A percentile compares a stretch with the other conserved stretches of the same genome.
Conservation (phyloP, 768 basidiomycete species). For the Zangia roseola region DNA sequence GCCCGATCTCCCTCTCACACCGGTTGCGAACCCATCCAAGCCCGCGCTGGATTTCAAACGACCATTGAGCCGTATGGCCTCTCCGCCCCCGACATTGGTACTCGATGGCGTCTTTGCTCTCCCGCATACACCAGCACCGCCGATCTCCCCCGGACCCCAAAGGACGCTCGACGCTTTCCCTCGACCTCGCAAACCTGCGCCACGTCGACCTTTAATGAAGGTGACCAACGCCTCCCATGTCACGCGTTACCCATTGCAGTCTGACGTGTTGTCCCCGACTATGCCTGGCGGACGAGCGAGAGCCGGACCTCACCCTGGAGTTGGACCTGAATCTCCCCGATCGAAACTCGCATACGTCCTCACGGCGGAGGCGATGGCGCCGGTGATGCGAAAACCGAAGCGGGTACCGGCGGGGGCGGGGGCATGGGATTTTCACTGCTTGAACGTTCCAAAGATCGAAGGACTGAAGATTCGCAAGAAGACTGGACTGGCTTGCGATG, state of each 20-base stretch:
- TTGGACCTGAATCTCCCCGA: constrained; percentile 14
- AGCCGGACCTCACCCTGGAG: too few relatives aligned
- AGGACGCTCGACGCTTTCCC: background rate
- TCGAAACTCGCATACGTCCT: constrained; percentile 23
- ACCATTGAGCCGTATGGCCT: background rate
- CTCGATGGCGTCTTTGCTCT: constrained; percentile 24
- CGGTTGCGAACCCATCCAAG: background rate
- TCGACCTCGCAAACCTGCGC: constrained; percentile 2
- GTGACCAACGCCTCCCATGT: background rate
- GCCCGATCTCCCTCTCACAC: background rate
- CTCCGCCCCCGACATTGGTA: constrained; percentile 18
- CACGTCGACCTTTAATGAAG: background rate
- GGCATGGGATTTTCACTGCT: too few relatives aligned
- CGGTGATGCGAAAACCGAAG: background rate
- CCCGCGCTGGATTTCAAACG: background rate
- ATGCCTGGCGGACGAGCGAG: background rate
- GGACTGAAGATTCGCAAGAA: background rate
- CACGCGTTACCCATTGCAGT: background rate
- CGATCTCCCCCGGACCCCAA: background rate
- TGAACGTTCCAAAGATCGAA: background rate
- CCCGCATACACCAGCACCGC: background rate
- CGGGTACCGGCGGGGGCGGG: background rate
- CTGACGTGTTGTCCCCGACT: background rate
- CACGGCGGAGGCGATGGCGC: background rate
- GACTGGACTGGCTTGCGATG: background rate